Evolutionary conservation across 768 basidiomycete genomes (phyloP).

Genomic region (Rhizopogon sp.): DNA sequence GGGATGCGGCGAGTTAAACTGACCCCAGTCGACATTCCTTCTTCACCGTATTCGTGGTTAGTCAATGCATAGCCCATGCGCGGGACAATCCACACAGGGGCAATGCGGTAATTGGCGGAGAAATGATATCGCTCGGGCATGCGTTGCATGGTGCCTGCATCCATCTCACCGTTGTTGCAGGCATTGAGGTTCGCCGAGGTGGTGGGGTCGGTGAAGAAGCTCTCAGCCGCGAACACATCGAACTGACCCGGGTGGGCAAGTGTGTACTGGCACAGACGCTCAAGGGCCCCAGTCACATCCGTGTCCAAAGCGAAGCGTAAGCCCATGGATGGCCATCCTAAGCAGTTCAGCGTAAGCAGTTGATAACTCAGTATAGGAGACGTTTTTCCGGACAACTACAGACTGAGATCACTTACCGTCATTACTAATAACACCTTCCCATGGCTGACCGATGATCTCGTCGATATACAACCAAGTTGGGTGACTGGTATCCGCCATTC

Average conservation of each 20-base stretch:
- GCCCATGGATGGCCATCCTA: conserved; percentile 87
- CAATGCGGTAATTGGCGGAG: conserved; percentile 66
- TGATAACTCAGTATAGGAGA: conserved; percentile 5
- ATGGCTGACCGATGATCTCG: conserved; percentile 64
- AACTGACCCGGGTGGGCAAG: conserved; percentile 47
- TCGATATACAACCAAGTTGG: conserved; percentile 76
- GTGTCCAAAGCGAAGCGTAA: conserved; percentile 62
- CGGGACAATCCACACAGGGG: conserved; percentile 83
- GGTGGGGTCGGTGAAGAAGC: not conserved
- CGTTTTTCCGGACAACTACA: conserved; percentile 2
- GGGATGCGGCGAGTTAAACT: conserved; percentile 21
- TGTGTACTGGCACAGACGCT: conserved; percentile 32
- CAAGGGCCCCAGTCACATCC: conserved; percentile 53
- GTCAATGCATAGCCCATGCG: conserved; percentile 78
- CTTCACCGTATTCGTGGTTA: conserved; percentile 52
- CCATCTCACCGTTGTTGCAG: conserved; percentile 2
- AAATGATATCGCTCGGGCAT: conserved; percentile 87
- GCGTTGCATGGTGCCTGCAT: conserved; percentile 10
- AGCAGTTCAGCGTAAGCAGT: conserved; percentile 29
- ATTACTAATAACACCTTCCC: conserved; percentile 37
- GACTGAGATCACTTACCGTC: conserved; percentile 15
- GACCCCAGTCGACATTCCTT: conserved; percentile 72
- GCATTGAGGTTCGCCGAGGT: not conserved
- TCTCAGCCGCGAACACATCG: conserved; percentile 39
- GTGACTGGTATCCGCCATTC: conserved; percentile 88